A percentile compares a stretch with the other conserved stretches of the same genome.
Evolutionary conservation across 805 yeast genomes (phyloP).

Genomic region (Dipodascus albidus): DNA sequence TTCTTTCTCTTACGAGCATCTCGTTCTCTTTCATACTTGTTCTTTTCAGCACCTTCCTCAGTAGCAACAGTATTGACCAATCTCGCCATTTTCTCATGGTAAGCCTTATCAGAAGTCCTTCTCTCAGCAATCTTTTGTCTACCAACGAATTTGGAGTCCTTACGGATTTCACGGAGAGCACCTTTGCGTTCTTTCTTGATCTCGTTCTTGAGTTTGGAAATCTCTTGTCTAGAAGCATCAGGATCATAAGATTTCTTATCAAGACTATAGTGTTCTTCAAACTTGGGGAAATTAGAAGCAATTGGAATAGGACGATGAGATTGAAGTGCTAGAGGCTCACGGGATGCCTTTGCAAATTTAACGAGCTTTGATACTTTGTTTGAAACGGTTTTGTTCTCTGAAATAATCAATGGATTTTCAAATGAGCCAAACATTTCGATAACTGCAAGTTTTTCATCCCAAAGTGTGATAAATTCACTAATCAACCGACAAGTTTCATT

Average conservation of each 20-base stretch:
- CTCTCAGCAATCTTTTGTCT: constrained; percentile 73
- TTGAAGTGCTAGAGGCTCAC: constrained; percentile 70
- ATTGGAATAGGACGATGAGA: constrained; percentile 76
- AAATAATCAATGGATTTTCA: constrained; percentile 30
- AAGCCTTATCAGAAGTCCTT: constrained; percentile 61
- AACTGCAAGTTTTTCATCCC: constrained; percentile 55
- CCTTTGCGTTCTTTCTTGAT: constrained; percentile 86
- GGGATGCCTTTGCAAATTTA: constrained; percentile 37
- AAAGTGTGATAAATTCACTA: constrained; percentile 22
- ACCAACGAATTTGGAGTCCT: constrained; percentile 77
- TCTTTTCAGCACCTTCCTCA: constrained; percentile 91
- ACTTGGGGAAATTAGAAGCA: constrained; percentile 77
- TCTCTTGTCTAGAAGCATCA: constrained; percentile 69
- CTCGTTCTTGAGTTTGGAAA: constrained; percentile 70
- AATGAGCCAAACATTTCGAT: constrained; percentile 47
- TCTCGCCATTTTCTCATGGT: constrained; percentile 82
- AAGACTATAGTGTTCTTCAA: constrained; percentile 92
- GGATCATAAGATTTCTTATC: constrained; percentile 87
- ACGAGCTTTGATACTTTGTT: constrained; percentile 38
- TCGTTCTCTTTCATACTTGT: constrained; percentile 82
- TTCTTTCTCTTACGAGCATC: constrained; percentile 43
- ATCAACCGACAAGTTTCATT: neutral
- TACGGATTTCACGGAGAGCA: constrained; percentile 80
- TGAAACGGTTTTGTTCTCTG: constrained; percentile 21
- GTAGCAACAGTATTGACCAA: constrained; percentile 81